A percentile compares a stretch with the other conserved stretches of the same genome.
phyloP scores from a whole-genome alignment of 129 eudicot genomes.

The Flaveria sonorensis region DNA sequence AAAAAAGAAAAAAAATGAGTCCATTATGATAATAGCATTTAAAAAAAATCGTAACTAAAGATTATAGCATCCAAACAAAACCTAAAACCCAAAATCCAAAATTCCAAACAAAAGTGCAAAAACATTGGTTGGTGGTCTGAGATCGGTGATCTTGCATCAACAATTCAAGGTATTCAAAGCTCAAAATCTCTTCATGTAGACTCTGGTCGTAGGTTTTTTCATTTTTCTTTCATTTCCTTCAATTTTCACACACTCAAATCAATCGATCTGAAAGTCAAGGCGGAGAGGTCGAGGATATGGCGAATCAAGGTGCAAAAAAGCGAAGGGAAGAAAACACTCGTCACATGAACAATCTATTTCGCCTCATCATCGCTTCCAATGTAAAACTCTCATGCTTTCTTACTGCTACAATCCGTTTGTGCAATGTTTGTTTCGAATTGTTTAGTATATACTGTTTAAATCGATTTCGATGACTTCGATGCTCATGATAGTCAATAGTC shows the following conservation, averaged over 20 bases:
- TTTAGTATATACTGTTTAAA: not conserved
- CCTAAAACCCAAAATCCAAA: too few relatives aligned
- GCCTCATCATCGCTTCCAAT: conserved; percentile 70
- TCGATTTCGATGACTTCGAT: conserved; percentile 16
- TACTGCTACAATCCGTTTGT: not conserved
- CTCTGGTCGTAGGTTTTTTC: conserved; percentile 32
- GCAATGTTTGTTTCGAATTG: not conserved
- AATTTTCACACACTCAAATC: conserved; percentile 5
- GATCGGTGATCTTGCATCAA: too few relatives aligned
- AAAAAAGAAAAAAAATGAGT: too few relatives aligned
- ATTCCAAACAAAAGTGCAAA: too few relatives aligned
- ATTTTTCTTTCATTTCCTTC: not conserved
- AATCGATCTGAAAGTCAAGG: not conserved
- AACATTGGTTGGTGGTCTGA: too few relatives aligned
- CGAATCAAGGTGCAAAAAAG: conserved; percentile 96
- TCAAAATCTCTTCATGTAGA: conserved; percentile 1
- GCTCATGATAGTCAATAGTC: not conserved
- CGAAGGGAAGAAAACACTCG: conserved; percentile 88
- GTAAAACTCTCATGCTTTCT: conserved; percentile 37
- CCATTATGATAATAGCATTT: too few relatives aligned
- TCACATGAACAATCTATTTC: conserved; percentile 74
- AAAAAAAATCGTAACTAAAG: too few relatives aligned
- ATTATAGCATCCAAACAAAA: too few relatives aligned
- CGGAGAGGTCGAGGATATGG: conserved; percentile 42
- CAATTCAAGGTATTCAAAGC: conserved; percentile 10